These are phyloP conservation scores for Fimicolochytrium jonesii DNA, from an alignment of 192 early-diverging fungal genomes.

Conservation along the genomic window DNA sequence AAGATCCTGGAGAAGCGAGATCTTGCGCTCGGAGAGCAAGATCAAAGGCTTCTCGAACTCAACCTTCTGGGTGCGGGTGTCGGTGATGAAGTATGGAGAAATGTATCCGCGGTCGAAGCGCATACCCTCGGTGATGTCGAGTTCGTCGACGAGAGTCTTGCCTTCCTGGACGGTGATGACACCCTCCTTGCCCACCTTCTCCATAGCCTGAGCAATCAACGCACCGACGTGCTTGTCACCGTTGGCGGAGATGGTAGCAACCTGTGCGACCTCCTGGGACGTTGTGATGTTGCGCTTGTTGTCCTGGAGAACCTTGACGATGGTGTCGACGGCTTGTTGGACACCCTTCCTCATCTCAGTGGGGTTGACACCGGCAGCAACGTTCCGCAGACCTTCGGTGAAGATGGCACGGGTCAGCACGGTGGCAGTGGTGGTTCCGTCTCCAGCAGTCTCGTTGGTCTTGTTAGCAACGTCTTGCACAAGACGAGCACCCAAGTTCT, in stretches of 20 bases:
- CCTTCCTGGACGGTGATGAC: constrained; percentile 99
- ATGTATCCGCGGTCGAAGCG: constrained; percentile 99
- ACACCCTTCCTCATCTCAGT: constrained; percentile 94
- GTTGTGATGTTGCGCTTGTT: constrained; percentile 92
- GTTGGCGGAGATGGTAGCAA: constrained; percentile 99
- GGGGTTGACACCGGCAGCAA: constrained; percentile 99
- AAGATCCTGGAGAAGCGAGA: constrained; percentile 91
- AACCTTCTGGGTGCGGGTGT: constrained; percentile 96
- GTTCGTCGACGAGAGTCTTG: constrained; percentile 98
- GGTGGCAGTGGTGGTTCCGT: constrained; percentile 99
- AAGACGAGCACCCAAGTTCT: constrained; percentile 96
- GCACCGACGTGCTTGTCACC: constrained; percentile 95
- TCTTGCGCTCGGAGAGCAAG: constrained; percentile 98
- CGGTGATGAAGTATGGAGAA: constrained; percentile 99
- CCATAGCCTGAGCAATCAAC: constrained; percentile 98
- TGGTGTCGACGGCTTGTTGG: constrained; percentile 85
- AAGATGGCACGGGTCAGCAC: constrained; percentile 98
- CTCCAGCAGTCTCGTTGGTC: constrained; percentile 99
- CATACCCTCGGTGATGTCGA: constrained; percentile 99
- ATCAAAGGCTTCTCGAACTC: constrained; percentile 99
- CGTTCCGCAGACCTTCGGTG: constrained; percentile 98
- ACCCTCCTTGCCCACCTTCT: constrained; percentile 99
- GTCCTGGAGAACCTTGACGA: constrained; percentile 88
- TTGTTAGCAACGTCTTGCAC: constrained; percentile 99
- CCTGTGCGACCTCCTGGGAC: constrained; percentile 95